Evolutionary conservation across 331 rosid species (phyloP).

Genomic region (Quercus lobata): DNA sequence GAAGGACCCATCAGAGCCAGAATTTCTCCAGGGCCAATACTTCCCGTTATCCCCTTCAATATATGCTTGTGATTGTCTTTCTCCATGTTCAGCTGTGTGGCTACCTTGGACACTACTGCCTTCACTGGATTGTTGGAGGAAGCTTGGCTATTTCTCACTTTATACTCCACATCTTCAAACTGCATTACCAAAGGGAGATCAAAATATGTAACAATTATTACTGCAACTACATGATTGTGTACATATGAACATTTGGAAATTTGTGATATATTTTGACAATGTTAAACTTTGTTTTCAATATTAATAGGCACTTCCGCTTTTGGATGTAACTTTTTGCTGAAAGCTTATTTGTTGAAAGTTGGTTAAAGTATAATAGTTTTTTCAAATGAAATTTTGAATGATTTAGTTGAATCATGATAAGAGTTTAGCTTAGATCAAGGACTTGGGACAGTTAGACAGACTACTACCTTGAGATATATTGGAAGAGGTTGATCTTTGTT

Average conservation of each 20-base stretch:
- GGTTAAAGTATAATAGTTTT: too few species aligned
- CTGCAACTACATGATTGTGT: background rate
- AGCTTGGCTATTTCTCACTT: conserved; percentile 52
- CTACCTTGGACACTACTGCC: conserved; percentile 46
- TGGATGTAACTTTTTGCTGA: too few species aligned
- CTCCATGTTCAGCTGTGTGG: conserved; percentile 41
- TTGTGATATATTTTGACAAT: too few species aligned
- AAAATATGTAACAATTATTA: background rate
- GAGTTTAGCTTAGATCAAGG: background rate
- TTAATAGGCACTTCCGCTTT: background rate
- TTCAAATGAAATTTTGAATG: background rate
- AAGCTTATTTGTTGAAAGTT: too few species aligned
- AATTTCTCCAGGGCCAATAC: conserved; percentile 89
- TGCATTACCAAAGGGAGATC: conserved; percentile 24
- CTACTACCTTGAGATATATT: conserved; percentile 74
- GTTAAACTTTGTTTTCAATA: background rate
- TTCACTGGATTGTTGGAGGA: conserved; percentile 46
- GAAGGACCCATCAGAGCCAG: conserved; percentile 99
- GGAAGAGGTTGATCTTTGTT: conserved; percentile 66
- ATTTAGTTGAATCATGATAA: too few species aligned
- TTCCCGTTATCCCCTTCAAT: conserved; percentile 85
- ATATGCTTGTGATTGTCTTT: conserved; percentile 64
- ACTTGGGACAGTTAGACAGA: background rate
- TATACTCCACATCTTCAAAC: conserved; percentile 93
- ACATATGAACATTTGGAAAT: background rate